These are phyloP conservation scores for Neurospora sp. DNA, from an alignment of 495 filamentous ascomycete species.

Conservation along the genomic window DNA sequence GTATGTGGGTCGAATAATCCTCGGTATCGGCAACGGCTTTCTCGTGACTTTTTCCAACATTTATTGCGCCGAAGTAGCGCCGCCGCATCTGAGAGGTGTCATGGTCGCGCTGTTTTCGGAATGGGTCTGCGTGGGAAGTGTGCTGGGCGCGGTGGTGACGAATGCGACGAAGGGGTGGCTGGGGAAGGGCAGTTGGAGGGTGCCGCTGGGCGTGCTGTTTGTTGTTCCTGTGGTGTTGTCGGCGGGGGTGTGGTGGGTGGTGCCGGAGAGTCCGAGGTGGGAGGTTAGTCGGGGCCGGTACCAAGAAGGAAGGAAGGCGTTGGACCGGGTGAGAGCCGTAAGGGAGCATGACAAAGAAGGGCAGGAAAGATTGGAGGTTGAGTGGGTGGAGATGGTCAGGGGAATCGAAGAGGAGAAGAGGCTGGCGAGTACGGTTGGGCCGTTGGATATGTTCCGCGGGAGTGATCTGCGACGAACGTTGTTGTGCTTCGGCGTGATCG, in stretches of 20 bases:
- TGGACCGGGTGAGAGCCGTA: slow-evolving; percentile 23
- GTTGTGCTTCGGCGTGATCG: slow-evolving; percentile 28
- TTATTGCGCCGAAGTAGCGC: slow-evolving; percentile 31
- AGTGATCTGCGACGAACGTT: slow-evolving; percentile 29
- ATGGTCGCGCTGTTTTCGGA: slow-evolving; percentile 30
- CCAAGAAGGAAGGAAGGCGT: slow-evolving; percentile 33
- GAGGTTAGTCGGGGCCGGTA: slow-evolving; percentile 36
- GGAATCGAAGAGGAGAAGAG: slow-evolving; percentile 30
- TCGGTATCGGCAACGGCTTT: slow-evolving; percentile 44
- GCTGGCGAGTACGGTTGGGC: slow-evolving; percentile 17
- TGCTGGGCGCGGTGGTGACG: slow-evolving; percentile 33
- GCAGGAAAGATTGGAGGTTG: slow-evolving; percentile 26
- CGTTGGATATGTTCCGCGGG: slow-evolving; percentile 27
- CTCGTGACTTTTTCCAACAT: slow-evolving; percentile 45
- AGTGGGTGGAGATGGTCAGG: slow-evolving; percentile 30
- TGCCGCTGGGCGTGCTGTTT: slow-evolving; percentile 45
- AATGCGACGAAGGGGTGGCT: slow-evolving; percentile 24
- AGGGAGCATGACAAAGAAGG: slow-evolving; percentile 12
- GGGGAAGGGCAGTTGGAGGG: slow-evolving; percentile 36
- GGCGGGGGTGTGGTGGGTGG: slow-evolving; percentile 42
- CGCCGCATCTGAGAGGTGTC: slow-evolving; percentile 27
- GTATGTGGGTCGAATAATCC: slow-evolving; percentile 39
- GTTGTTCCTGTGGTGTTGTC: slow-evolving; percentile 41
- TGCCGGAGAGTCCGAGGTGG: slow-evolving; percentile 53
- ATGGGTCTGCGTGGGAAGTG: slow-evolving; percentile 42